A percentile compares a stretch with the other conserved stretches of the same genome.
These are phyloP conservation scores for Phytopythium montanum DNA, from an alignment of 352 stramenopile genomes.

Conservation along the genomic window DNA sequence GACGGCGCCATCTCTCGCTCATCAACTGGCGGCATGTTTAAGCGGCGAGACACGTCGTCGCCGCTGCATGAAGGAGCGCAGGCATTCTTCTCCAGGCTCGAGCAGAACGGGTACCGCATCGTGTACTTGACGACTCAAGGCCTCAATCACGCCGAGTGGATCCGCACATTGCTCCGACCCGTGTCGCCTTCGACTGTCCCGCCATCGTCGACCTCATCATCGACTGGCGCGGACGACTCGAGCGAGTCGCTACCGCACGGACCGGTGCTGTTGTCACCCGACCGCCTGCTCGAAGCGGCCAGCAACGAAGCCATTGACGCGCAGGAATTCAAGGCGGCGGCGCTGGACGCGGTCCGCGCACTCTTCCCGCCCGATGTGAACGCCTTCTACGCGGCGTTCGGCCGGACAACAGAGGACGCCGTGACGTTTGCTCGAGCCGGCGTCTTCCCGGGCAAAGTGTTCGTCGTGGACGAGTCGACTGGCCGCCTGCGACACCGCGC, in stretches of 20 bases:
- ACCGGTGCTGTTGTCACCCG: constrained; percentile 65
- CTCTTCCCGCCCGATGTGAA: constrained; percentile 78
- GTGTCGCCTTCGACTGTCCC: constrained; percentile 7
- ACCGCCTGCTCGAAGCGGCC: constrained; percentile 43
- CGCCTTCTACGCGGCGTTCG: constrained; percentile 83
- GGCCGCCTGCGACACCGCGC: constrained; percentile 55
- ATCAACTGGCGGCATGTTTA: constrained; percentile 44
- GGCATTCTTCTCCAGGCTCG: constrained; percentile 69
- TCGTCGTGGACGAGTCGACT: constrained; percentile 54
- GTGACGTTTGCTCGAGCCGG: constrained; percentile 61
- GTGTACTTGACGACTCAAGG: constrained; percentile 79
- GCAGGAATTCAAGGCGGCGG: constrained; percentile 63
- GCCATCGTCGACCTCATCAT: constrained; percentile 6
- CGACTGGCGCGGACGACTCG: constrained; percentile 7
- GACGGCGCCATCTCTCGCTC: constrained; percentile 69
- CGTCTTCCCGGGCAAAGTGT: constrained; percentile 77
- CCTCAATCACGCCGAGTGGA: constrained; percentile 47
- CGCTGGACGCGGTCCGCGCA: constrained; percentile 51
- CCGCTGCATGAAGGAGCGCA: constrained; percentile 60
- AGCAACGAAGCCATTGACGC: constrained; percentile 42
- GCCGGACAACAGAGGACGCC: constrained; percentile 52
- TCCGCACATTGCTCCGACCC: constrained; percentile 35
- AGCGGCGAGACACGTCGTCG: constrained; percentile 23
- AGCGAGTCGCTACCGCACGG: constrained; percentile 54
- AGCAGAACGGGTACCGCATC: constrained; percentile 67